Evolutionary conservation across 352 stramenopile genomes (phyloP), one percentile per base, ranked within the genome.

Genomic region (Detonula confervacea): DNA sequence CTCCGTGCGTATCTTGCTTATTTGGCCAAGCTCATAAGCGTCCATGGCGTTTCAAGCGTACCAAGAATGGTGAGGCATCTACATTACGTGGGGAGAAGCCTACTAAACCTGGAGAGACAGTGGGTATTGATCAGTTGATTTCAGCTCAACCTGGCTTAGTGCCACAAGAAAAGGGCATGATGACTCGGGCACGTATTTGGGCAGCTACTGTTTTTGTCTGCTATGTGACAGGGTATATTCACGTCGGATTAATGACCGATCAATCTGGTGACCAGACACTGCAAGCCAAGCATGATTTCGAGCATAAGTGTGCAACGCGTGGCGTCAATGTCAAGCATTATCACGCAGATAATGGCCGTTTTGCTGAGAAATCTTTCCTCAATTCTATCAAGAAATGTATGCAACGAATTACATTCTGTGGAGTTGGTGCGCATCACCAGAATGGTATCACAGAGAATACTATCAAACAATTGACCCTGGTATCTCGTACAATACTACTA

Each of bases 151-250:
- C 47, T 2, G 73, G 73, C 27, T 24, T 82, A 18, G 46, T 65
- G 14, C 55, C 55, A 11, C 55, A 63, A 49, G 55, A 63, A 2
- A 63, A 63, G 47, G 55, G 55, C 2, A 2, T 30, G 16, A 22
- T 63, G 27, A 63, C 55, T 11, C 55, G 29, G 12, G 55, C 1
- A 30, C 6, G 55, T 16, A 49, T 63, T 6, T 47, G 69, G 59
- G 73, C 7, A 22, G 65, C 65, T 14, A 86, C 72, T 0, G 25
- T 86, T 1, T 88, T 88, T 72, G 73, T 87, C 16, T 65, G 85
- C 51, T 75, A 82, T 44, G 30, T 37, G 12, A 46, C 35, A 9
- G 33, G 44, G 12, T 64, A 67, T 39, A 47, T 39, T 16, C 75
- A 81, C 49, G 63, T 88, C 25, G 24, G 75, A 24, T 29, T 86